Percentiles rank a stretch among this genome's conserved stretches.
Evolutionary conservation across 306 rosid genomes (phyloP).

Genomic region (Cucurbita ficifolia): DNA sequence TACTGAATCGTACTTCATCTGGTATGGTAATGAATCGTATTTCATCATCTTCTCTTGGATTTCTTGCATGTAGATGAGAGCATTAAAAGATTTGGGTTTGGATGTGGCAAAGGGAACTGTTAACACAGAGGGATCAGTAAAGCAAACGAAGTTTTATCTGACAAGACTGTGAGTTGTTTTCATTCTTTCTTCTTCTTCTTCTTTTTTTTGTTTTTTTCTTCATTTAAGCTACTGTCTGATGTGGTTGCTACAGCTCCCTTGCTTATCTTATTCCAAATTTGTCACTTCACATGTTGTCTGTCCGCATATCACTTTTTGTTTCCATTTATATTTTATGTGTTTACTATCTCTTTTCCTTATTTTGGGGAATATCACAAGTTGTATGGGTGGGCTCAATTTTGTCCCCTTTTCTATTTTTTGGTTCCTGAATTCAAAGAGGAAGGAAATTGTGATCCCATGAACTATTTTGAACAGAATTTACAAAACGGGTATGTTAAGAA

Average conservation of each 20-base stretch:
- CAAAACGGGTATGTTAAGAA: background rate
- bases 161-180: conserved; percentile 48
- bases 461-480: background rate
- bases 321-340: background rate
- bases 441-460: background rate
- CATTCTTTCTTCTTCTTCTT: background rate
- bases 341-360: background rate
- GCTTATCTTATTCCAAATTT: background rate
- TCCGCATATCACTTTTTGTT: background rate
- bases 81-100: conserved; percentile 79
- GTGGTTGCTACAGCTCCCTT: background rate
- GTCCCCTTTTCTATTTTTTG: background rate
- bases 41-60: conserved; percentile 12
- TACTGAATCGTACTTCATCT: background rate
- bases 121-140: conserved; percentile 59
- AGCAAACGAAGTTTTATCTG: conserved; percentile 56
- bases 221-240: background rate
- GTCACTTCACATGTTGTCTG: background rate
- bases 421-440: background rate
- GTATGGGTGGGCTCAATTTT: background rate
- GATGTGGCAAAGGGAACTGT: conserved; percentile 86
- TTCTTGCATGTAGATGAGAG: conserved; percentile 56
- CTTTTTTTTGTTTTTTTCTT: background rate
- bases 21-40: background rate
- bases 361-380: background rate